Conservation (phyloP, 805 yeast species). For the Wickerhamiella allomyrinae region DNA sequence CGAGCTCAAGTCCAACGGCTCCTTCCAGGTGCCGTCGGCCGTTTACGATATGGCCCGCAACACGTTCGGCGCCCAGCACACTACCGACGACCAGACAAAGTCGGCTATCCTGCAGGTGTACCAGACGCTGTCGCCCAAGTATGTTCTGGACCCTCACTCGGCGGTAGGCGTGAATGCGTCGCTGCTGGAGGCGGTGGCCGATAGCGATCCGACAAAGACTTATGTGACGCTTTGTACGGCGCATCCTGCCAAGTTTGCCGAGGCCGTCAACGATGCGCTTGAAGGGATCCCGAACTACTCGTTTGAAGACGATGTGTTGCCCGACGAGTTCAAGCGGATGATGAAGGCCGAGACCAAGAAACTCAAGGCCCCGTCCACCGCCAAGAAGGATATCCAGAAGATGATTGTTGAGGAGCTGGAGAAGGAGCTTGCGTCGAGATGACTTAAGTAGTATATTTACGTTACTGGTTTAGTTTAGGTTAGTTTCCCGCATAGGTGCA, state of each 20-base stretch:
- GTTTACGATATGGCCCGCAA: conserved; percentile 52
- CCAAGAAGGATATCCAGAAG: conserved; percentile 40
- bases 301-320: conserved; percentile 78
- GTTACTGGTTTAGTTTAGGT: too few relatives aligned
- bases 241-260: conserved; percentile 97
- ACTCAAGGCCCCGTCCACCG: conserved; percentile 30
- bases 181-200: conserved; percentile 36
- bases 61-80: conserved; percentile 67
- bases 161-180: conserved; percentile 87
- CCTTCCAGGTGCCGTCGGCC: conserved; percentile 51
- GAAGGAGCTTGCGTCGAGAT: conserved; percentile 28
- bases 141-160: conserved; percentile 90
- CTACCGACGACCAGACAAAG: conserved; percentile 65
- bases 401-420: conserved; percentile 60
- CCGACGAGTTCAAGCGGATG: conserved; percentile 68
- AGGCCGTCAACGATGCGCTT: conserved; percentile 80
- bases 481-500: not conserved
- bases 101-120: conserved; percentile 63
- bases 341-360: conserved; percentile 62
- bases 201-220: conserved; percentile 26
- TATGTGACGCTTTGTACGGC: conserved; percentile 85
- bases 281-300: conserved; percentile 53
- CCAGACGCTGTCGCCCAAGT: conserved; percentile 39
- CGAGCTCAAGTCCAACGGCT: conserved; percentile 60
- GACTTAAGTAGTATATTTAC: not conserved